Conservation (phyloP, 345 rosid genomes). For the Lumnitzera littorea region DNA sequence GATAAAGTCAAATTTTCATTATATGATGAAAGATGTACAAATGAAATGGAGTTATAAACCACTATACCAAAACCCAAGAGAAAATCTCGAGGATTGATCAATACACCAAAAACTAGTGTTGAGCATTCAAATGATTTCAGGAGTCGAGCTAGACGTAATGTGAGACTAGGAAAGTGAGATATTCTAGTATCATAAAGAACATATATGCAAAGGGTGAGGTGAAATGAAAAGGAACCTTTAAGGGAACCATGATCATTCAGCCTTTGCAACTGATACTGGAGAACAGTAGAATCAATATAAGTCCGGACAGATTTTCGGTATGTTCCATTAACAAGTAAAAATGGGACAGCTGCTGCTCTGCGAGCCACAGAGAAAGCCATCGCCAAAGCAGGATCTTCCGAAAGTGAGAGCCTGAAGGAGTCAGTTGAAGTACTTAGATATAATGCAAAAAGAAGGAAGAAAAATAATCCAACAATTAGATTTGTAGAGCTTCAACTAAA, state of each 20-base stretch:
- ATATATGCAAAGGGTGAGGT: constrained; percentile 1
- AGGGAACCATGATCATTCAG: constrained; percentile 66
- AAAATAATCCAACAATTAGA: not conserved
- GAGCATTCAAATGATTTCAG: no score
- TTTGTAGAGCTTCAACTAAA: no score
- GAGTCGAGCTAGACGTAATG: no score
- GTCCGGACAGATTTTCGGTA: constrained; percentile 86
- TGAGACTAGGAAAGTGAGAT: not conserved
- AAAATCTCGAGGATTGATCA: no score
- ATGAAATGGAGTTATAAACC: no score
- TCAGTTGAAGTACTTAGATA: not conserved
- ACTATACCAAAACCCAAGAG: no score
- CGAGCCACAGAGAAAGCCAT: constrained; percentile 98
- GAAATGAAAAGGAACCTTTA: constrained; percentile 42
- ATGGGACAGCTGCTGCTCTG: constrained; percentile 94
- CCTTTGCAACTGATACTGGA: constrained; percentile 88
- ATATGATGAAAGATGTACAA: no score
- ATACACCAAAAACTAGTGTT: no score
- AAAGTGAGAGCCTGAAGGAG: constrained; percentile 66
- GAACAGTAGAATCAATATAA: constrained; percentile 88
- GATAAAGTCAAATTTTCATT: no score
- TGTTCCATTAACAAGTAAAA: constrained; percentile 96
- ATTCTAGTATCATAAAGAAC: not conserved
- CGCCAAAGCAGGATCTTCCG: constrained; percentile 97
- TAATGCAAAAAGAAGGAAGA: not conserved